Percentiles rank a stretch among this genome's conserved stretches.
Conservation (phyloP, 148 eudicot genomes). For the Silene conica region DNA sequence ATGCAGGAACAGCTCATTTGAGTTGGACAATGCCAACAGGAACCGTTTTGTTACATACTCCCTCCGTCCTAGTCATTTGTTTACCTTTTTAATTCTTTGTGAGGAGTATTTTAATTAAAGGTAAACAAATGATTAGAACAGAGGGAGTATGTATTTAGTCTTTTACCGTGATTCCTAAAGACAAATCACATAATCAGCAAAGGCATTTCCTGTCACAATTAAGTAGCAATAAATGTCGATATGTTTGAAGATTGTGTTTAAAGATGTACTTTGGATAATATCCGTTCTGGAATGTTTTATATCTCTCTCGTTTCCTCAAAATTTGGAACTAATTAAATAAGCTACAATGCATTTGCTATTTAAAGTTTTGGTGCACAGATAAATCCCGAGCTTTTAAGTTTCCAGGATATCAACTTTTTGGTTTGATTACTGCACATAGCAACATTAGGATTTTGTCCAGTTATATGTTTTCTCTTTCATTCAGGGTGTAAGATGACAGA, state of each 20-base stretch:
- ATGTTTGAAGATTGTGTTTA: neutral
- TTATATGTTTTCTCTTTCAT: too few species aligned
- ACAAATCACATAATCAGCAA: neutral
- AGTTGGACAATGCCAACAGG: conserved; percentile 8
- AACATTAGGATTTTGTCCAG: too few species aligned
- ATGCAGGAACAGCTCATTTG: conserved; percentile 1
- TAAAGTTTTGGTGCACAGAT: neutral
- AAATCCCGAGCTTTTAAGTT: too few species aligned
- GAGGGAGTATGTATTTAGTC: neutral
- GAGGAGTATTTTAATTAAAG: too few species aligned
- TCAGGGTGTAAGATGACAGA: too few species aligned
- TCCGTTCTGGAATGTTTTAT: neutral
- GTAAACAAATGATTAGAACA: too few species aligned
- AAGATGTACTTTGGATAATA: neutral
- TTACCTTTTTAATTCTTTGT: too few species aligned
- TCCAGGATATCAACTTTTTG: too few species aligned
- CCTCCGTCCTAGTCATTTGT: too few species aligned
- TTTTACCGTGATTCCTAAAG: neutral
- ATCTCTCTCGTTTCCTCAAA: neutral
- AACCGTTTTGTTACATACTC: neutral
- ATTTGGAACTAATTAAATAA: neutral
- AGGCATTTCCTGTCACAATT: neutral
- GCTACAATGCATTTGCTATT: neutral
- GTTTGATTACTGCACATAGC: too few species aligned
- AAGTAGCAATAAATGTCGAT: neutral